Evolutionary conservation across 345 rosid genomes (phyloP), one percentile per base, ranked within the genome.

Genomic region (Sonneratia caseolaris): DNA sequence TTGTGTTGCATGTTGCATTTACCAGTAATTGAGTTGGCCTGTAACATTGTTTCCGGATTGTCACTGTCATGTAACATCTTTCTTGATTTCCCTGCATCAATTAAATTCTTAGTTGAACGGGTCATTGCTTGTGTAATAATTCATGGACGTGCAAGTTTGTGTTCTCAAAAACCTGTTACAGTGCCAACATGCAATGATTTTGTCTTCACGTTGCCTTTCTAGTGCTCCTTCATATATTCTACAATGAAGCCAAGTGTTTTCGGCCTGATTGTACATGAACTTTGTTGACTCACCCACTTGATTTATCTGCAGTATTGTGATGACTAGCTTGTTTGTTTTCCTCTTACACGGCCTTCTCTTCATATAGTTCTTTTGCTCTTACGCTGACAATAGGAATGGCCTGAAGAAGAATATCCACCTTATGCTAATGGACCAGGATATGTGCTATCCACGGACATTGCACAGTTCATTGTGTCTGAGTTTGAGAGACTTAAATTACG

Each of bases 341-440:
- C 16, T 43, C 1, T 13, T n/a, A 36, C 16, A 16, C 3, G 22
- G 27, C 64, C 71, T 36, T 27, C 21, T 24, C 38, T 64, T 43
- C 38, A 36, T 68, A 70, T 68, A 32, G 68, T 70, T 68, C 59
- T 73, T 37, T 47, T 47, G 51, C 51, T 47, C 51, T 73, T 36
- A 43, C 73, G 71, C 68, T 78, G 62, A 18, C 78, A 77, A 64
- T 80, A 94, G 97, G 98, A 94, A 74, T 94, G 98, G 97, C 91
- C 94, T 24, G 96, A 88, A 83, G 97, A 91, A 85, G 98, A 85
- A 72, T 89, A 94, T 79, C 98, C 98, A 9, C 97, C 93, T 18
- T 91, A 91, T 53, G 98, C 98, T 42, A 94, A 94, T 70, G 98
- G 98, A 37, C 98, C 98, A 0, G 97, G 96, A 73, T 94, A 94